These are phyloP conservation scores for Fraxinus excelsior DNA, from an alignment of 257 asterid species.

Conservation along the genomic window DNA sequence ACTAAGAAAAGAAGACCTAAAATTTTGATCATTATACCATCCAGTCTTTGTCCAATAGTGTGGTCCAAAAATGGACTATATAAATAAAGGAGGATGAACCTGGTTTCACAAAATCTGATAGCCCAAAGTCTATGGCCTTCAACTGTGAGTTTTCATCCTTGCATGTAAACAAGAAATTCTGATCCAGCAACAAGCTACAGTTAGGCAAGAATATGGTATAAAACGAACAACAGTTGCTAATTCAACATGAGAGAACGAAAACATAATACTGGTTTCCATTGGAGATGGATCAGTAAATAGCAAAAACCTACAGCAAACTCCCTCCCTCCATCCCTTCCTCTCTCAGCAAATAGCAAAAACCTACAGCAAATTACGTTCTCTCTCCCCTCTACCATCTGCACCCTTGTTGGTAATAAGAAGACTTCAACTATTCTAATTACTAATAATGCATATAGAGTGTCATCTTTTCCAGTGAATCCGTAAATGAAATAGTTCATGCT, in stretches of 20 bases:
- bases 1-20: no score
- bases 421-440: no score
- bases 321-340: not conserved
- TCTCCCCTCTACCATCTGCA: no score
- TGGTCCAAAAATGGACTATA: no score
- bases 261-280: not conserved
- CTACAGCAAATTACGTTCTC: not conserved
- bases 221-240: not conserved
- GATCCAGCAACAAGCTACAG: conserved; percentile 33
- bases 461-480: no score
- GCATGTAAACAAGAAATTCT: conserved; percentile 33
- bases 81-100: conserved; percentile 21
- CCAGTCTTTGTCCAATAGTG: no score
- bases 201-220: conserved; percentile 22
- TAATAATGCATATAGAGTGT: no score
- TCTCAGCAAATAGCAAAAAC: no score
- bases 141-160: conserved; percentile 27
- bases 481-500: not conserved
- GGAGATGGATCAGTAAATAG: no score
- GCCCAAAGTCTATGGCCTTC: conserved; percentile 34
- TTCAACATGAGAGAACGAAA: not conserved
- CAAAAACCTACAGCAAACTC: not conserved
- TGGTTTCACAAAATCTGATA: conserved; percentile 36
- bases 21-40: no score
- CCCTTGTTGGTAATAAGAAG: no score